These are phyloP conservation scores for Candida dubliniensis DNA, from an alignment of 1,139 yeast species.

Conservation along the genomic window DNA sequence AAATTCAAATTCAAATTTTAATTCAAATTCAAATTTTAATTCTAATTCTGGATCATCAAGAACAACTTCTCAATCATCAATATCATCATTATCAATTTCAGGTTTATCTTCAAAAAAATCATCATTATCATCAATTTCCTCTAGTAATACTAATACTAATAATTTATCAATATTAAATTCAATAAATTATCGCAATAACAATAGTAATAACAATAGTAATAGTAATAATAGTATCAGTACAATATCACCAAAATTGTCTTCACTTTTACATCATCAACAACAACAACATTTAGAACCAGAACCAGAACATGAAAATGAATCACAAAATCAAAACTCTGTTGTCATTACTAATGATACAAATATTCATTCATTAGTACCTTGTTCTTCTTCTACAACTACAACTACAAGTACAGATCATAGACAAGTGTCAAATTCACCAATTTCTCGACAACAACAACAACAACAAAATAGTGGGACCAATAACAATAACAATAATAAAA, in stretches of 20 bases:
- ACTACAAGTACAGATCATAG: conserved; percentile 10
- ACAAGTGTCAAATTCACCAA: conserved; percentile 18
- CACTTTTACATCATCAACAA: too few species aligned
- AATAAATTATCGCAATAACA: conserved; percentile 2
- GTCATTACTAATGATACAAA: too few species aligned
- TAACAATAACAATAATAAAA: conserved; percentile 17
- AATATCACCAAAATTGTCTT: too few species aligned
- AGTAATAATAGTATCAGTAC: not conserved
- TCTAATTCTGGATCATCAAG: conserved; percentile 22
- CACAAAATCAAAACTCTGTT: too few species aligned
- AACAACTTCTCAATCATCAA: conserved; percentile 26
- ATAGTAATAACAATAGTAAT: conserved; percentile 4
- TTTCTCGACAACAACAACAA: conserved; percentile 6
- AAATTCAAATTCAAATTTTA: not conserved
- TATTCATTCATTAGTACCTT: not conserved
- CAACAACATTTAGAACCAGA: too few species aligned
- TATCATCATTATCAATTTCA: conserved; percentile 8
- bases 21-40: not conserved
- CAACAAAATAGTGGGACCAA: too few species aligned
- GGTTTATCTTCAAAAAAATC: conserved; percentile 35
- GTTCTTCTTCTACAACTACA: conserved; percentile 3
- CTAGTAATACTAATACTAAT: conserved; percentile 21
- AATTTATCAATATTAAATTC: not conserved
- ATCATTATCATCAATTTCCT: conserved; percentile 32
- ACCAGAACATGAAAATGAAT: too few species aligned